Percentiles rank a stretch among this genome's conserved stretches.
Conservation (phyloP, 495 filamentous ascomycete species). For the Aspergillus biplanus region DNA sequence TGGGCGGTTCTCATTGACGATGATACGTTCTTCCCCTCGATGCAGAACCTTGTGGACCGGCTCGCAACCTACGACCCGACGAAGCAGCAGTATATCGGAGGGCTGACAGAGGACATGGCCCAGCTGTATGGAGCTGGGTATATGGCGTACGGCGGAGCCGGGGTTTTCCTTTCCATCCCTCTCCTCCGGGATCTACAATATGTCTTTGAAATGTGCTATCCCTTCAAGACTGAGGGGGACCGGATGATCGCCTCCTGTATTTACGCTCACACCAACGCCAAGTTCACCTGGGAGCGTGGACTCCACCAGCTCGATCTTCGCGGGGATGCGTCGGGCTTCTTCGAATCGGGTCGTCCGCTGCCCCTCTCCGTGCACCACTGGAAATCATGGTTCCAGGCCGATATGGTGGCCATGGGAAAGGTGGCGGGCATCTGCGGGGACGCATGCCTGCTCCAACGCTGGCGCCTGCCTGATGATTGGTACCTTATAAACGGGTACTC, state of each 20-base stretch:
- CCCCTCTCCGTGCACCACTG: conserved; percentile 63
- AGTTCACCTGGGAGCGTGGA: conserved; percentile 52
- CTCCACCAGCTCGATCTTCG: conserved; percentile 57
- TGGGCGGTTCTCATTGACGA: conserved; percentile 67
- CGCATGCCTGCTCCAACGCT: conserved; percentile 58
- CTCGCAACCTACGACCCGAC: conserved; percentile 49
- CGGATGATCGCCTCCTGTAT: conserved; percentile 57
- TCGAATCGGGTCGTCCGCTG: conserved; percentile 53
- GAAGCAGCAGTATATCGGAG: conserved; percentile 56
- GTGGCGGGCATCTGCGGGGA: conserved; percentile 58
- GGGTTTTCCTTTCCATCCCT: conserved; percentile 59
- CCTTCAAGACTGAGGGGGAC: conserved; percentile 45
- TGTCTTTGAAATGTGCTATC: conserved; percentile 42
- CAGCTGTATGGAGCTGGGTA: conserved; percentile 48
- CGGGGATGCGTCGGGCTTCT: conserved; percentile 57
- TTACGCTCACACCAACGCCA: conserved; percentile 50
- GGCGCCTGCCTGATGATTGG: conserved; percentile 45
- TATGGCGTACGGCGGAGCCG: conserved; percentile 63
- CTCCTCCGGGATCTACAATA: conserved; percentile 42
- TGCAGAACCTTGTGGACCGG: conserved; percentile 48
- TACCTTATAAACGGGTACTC: conserved; percentile 31
- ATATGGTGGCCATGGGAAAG: conserved; percentile 52
- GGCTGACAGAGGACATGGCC: conserved; percentile 54
- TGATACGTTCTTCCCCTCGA: conserved; percentile 68
- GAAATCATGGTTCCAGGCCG: conserved; percentile 57